Evolutionary conservation across 164 flowering plant species (phyloP), one percentile per base, ranked within the genome.

Genomic region (Vitis cinerea): DNA sequence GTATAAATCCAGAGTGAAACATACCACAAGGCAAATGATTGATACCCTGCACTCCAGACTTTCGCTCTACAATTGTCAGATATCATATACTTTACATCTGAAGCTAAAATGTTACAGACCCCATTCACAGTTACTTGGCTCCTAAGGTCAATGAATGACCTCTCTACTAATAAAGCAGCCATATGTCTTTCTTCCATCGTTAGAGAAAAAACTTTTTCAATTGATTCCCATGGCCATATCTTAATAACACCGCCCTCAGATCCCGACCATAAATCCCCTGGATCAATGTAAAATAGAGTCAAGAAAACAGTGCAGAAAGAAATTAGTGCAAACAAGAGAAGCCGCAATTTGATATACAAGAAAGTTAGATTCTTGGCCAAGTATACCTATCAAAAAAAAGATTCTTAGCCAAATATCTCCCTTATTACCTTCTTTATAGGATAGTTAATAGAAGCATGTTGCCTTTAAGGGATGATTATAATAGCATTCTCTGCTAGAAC

Each of bases 251-350:
- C 99, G 61, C 89, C 87, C 69, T 96, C 99, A 12, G 88, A 83
- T 60, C 98, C 97, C 6, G 98, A 86, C 99, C 99, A 96, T 12
- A 96, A 56, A 79, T 96, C 97, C 66, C 99, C 99, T 93, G 84
- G 17, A 77, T 61, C 59, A 60, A 56, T 70, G 50, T n/a, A 19
- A 47, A 50, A 68, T 47, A 64, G 27, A 23, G 27, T 23, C 27
- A 23, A 23, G 27, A 15, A 69, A 17, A 30, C 7, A 77, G 58
- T 37, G 51, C n/a, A 16, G 15, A 27, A 23, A 50, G 27, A 23
- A 65, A 52, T 16, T 47, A 12, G 9, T 31, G 56, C 29, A 58
- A 16, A 61, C 7, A 64, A 15, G 9, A 64, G 14, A 59, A 74
- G 13, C 4, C 44, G 7, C 44, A 37, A 37, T 37, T 37, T 37